Evolutionary conservation across 345 rosid genomes (phyloP).

Genomic region (Balakata baccata): DNA sequence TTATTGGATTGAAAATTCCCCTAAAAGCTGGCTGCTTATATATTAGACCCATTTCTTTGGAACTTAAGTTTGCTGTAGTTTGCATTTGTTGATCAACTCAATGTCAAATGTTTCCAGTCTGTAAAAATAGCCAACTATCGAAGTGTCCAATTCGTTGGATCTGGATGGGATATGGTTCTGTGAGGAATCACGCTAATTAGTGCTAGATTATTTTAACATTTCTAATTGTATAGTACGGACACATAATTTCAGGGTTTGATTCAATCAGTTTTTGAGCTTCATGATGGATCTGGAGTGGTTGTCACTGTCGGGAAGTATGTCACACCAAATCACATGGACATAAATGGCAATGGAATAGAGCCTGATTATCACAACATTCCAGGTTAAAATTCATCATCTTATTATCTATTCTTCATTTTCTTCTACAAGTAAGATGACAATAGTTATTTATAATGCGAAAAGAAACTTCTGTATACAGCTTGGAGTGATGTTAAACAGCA

Average conservation of each 20-base stretch:
- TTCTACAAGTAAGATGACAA: slow-evolving; percentile 4
- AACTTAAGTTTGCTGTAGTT: neutral
- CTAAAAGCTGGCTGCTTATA: neutral
- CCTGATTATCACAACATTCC: slow-evolving; percentile 68
- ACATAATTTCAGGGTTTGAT: slow-evolving; percentile 64
- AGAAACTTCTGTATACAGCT: slow-evolving; percentile 40
- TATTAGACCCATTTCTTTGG: neutral
- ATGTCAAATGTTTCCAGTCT: neutral
- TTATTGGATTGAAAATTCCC: neutral
- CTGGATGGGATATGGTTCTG: neutral
- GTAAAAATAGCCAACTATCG: neutral
- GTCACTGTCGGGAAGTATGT: slow-evolving; percentile 84
- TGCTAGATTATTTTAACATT: neutral
- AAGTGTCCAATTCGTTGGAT: neutral
- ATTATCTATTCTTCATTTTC: neutral
- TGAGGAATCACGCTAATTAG: neutral
- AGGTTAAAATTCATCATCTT: slow-evolving; percentile 36
- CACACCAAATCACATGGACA: slow-evolving; percentile 83
- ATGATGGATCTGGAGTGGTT: slow-evolving; percentile 88
- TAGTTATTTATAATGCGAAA: neutral
- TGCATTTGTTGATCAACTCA: neutral
- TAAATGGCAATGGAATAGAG: slow-evolving; percentile 89
- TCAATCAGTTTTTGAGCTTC: slow-evolving; percentile 84
- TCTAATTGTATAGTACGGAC: slow-evolving; percentile 3
- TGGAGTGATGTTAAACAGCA: slow-evolving; percentile 66